phyloP scores from a whole-genome alignment of 305 asterid genomes.

The Fraxinus xanthoxyloides region DNA sequence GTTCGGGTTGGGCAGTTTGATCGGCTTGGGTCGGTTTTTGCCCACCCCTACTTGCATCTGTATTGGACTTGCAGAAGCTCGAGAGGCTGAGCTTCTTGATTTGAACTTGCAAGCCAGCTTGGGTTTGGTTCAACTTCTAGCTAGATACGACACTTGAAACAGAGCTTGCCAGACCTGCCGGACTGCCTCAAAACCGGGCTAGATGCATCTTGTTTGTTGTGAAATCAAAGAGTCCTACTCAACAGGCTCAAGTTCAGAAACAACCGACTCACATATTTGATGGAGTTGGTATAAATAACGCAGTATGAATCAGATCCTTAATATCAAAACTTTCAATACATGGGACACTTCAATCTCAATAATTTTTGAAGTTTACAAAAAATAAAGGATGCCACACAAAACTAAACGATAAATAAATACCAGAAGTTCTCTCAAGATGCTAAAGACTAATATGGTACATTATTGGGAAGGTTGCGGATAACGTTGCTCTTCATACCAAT shows the following conservation, averaged over 20 bases:
- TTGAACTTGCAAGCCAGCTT: background rate
- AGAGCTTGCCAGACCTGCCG: background rate
- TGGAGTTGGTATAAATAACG: background rate
- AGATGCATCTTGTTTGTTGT: background rate
- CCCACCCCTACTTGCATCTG: too few species aligned
- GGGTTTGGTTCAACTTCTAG: background rate
- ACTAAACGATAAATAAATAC: background rate
- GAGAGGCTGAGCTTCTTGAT: background rate
- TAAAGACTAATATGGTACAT: slow-evolving; percentile 53
- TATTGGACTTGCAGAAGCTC: background rate
- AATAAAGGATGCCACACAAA: background rate
- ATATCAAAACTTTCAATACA: background rate
- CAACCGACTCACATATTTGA: background rate
- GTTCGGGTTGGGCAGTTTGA: too few species aligned
- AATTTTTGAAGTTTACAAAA: background rate
- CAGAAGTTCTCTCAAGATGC: background rate
- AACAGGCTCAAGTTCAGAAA: background rate
- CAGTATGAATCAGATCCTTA: background rate
- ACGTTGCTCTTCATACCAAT: slow-evolving; percentile 92
- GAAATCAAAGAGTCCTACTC: background rate
- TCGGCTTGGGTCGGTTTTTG: too few species aligned
- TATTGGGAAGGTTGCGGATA: slow-evolving; percentile 92
- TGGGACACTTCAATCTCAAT: background rate
- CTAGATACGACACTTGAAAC: background rate
- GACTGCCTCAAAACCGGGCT: background rate